Percentiles rank a stretch among this genome's conserved stretches.
Conservation (phyloP, 2,329 filamentous ascomycete species). For the Fusarium haematococcum region DNA sequence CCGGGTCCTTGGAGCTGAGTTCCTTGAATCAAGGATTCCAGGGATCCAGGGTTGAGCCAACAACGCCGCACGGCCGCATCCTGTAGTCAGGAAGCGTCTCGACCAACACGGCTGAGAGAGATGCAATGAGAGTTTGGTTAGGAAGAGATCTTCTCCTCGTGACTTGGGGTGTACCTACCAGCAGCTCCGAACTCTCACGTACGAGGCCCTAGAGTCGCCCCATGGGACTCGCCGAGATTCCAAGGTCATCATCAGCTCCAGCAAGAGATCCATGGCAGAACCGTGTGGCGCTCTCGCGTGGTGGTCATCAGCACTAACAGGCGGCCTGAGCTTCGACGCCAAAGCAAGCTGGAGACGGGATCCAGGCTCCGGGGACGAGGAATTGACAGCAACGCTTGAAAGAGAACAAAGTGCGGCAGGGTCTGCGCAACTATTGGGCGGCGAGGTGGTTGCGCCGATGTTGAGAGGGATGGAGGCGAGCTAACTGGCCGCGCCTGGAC, state of each 20-base stretch:
- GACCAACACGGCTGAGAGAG: neutral
- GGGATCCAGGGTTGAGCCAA: conserved; percentile 17
- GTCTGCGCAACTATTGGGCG: neutral
- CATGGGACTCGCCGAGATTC: neutral
- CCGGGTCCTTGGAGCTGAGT: conserved; percentile 38
- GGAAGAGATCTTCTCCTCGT: neutral
- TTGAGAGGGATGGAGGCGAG: neutral
- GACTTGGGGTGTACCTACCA: neutral
- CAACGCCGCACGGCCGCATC: conserved; percentile 11
- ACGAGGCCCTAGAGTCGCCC: neutral
- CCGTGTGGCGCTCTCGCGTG: conserved; percentile 1
- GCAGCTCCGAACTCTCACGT: neutral
- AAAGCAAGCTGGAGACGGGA: neutral
- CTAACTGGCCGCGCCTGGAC: neutral
- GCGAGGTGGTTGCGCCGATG: neutral
- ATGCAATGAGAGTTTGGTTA: neutral
- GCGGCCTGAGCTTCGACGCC: neutral
- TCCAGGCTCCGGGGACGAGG: neutral
- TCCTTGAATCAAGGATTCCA: conserved; percentile 4
- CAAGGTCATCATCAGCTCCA: neutral
- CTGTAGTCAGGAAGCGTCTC: neutral
- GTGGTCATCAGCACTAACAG: neutral
- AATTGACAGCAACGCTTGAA: neutral
- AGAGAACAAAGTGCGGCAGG: neutral
- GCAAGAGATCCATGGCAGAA: neutral